Base-by-base conservation (phyloP, 2,329 filamentous ascomycete species). In the Pseudohalonectria lignicola region DNA sequence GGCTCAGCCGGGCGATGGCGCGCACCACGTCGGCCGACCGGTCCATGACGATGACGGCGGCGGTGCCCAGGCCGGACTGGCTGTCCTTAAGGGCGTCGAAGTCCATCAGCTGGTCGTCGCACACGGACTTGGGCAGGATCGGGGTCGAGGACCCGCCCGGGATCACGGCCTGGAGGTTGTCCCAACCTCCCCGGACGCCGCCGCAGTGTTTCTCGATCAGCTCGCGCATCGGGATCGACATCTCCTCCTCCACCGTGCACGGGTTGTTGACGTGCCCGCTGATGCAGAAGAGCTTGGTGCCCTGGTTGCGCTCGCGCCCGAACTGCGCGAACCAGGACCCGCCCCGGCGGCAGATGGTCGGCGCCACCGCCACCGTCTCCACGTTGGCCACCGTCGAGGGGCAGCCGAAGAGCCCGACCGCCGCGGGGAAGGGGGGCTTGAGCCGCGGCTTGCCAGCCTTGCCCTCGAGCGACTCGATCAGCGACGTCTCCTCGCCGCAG, bases 211-310 rank as follows among this genome's bases (percentile, higher is more conserved):
- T 92, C 46, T 98, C 92, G 53, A 98, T 96, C 46, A 98, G 78
- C 64, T 98, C 92, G 32, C 85, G 82, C 43, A 98, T 77, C 31
- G 92, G 83, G 50, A 98, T 98, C 37, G 86, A 94, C 92, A 98
- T 98, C 67, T 98, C 92, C 67, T 98, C 92, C 64, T 98, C 92
- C 43, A 98, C 92, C 1, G 92, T 96, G 62, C 78, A 86, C 39
- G 92, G 92, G 70, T 96, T 93, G 75, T 98, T 98, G 68, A 98
- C 92, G 62, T 96, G 86, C 20, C 92, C 92, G 39, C 90, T 96
- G 59, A 98, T 96, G 63, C 88, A 95, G 71, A 83, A 98, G 31
- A 98, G 82, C 73, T 98, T 98, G 47, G 92, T 98, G 53, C 92
- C 92, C 52, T 86, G 76, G 67, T 98, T 98, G 49, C 92, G 82